A percentile compares a stretch with the other conserved stretches of the same genome.
These are phyloP conservation scores for Zoysia pacifica DNA, from an alignment of 176 grass and related monocot genomes.

Conservation along the genomic window DNA sequence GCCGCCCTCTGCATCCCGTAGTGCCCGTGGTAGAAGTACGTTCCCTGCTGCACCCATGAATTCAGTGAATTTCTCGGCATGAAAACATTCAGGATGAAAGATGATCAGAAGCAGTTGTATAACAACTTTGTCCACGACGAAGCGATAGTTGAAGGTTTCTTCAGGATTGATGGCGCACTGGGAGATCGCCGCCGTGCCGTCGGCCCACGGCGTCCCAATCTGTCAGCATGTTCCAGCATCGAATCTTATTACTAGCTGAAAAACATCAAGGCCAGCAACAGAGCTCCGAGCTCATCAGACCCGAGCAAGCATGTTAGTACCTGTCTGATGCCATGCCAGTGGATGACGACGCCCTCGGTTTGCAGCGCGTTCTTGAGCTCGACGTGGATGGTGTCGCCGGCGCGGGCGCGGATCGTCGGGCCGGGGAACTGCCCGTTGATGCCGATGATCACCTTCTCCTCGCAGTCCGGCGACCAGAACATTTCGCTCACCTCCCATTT, in stretches of 20 bases:
- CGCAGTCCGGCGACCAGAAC: constrained; percentile 72
- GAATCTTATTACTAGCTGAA: not conserved
- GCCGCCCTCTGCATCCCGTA: constrained; percentile 92
- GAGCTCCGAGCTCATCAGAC: not conserved
- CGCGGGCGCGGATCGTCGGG: constrained; percentile 58
- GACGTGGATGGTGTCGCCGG: constrained; percentile 64
- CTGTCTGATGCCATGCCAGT: constrained; percentile 68
- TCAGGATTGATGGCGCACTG: constrained; percentile 91
- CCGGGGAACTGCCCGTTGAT: constrained; percentile 82
- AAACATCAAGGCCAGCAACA: not conserved
- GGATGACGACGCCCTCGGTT: constrained; percentile 79
- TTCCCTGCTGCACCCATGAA: constrained; percentile 53
- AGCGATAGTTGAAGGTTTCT: constrained; percentile 74
- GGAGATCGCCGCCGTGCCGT: constrained; percentile 83
- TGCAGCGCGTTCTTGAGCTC: constrained; percentile 67
- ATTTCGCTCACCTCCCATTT: constrained; percentile 37
- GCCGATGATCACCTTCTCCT: constrained; percentile 58
- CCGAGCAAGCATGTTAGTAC: not conserved
- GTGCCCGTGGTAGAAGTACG: constrained; percentile 92
- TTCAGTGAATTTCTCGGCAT: not conserved
- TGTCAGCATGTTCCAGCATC: constrained; percentile 1
- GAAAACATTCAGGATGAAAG: not conserved
- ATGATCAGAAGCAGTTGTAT: not conserved
- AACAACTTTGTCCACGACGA: constrained; percentile 41
- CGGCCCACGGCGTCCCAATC: constrained; percentile 87